phyloP scores from a whole-genome alignment of 768 basidiomycete genomes.

The Lanmaoa pseudosensibilis region DNA sequence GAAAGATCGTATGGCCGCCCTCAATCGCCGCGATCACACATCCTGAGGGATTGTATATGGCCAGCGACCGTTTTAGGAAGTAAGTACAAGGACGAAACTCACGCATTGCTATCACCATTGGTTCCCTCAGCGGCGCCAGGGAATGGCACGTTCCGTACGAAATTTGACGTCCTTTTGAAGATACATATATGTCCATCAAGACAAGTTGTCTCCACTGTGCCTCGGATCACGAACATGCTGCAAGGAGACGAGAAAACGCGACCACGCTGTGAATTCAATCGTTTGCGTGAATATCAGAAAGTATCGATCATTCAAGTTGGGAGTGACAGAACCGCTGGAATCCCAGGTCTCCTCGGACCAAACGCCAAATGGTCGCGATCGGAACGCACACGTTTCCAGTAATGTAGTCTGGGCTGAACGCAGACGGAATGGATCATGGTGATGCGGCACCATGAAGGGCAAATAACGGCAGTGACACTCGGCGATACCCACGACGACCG shows the following conservation, averaged over 20 bases:
- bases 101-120: neutral
- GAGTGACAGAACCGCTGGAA: neutral
- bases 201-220: conserved; percentile 1
- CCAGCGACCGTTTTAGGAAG: neutral
- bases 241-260: conserved; percentile 5
- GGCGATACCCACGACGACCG: neutral
- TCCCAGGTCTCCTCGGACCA: conserved; percentile 20
- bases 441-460: neutral
- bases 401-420: neutral
- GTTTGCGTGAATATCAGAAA: conserved; percentile 4
- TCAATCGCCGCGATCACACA: neutral
- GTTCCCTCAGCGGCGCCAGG: neutral
- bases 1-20: neutral
- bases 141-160: neutral
- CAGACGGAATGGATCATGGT: neutral
- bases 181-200: conserved; percentile 1
- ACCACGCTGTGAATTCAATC: neutral
- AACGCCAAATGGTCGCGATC: conserved; percentile 1
- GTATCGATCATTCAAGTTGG: neutral
- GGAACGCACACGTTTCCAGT: neutral
- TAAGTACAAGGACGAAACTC: neutral
- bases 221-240: conserved; percentile 12
- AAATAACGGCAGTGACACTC: conserved; percentile 3
- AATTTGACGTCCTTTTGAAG: neutral
- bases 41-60: neutral